Evolutionary conservation across 2,329 filamentous ascomycete species (phyloP), one percentile per base, ranked within the genome.

Genomic region (Colletotrichum destructivum): DNA sequence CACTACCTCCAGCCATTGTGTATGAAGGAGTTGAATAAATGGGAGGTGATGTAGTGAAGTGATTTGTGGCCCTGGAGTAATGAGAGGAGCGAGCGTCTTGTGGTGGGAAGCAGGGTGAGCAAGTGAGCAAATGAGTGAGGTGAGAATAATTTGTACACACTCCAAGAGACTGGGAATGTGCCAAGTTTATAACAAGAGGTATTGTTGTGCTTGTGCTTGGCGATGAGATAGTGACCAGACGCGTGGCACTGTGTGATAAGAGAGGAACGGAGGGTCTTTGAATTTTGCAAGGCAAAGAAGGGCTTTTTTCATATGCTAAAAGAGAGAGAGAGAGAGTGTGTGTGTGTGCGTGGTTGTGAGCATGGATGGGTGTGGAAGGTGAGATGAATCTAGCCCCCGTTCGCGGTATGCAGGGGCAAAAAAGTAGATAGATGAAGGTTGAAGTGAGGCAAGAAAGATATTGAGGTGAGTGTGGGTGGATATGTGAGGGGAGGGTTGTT

Each of bases 1-100:
- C 38, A 46, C 60, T 31, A n/a, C 26, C 54, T 59, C 70, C 61
- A 9, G 47, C 69, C 69, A 72, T 72, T n/a, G 52, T 60, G 42
- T 31, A 26, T 16, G 47, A 23, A 46, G 12, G 35, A 52, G 46
- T 26, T 18, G 60, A n/a, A 15, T 11, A 31, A 21, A 7, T 40
- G 23, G 21, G 59, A 62, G 18, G 11, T 38, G 52, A 35, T 18
- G 31, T 42, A 52, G 13, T 47, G 21, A 71, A 52, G 44, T 44
- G 56, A 46, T 12, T 26, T 2, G 38, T 15, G 38, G 16, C 35
- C 40, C 2, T 11, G 18, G 9, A 38, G 9, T n/a, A 51, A 23
- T 26, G 18, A 18, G 35, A 15, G 52, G 21, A 15, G 31, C 54
- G 18, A 11, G 26, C 11, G 16, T 57, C 3, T 57, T 15, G 23